These are phyloP conservation scores for Carex myosuroides DNA, from an alignment of 176 grass and related monocot genomes.

Conservation along the genomic window DNA sequence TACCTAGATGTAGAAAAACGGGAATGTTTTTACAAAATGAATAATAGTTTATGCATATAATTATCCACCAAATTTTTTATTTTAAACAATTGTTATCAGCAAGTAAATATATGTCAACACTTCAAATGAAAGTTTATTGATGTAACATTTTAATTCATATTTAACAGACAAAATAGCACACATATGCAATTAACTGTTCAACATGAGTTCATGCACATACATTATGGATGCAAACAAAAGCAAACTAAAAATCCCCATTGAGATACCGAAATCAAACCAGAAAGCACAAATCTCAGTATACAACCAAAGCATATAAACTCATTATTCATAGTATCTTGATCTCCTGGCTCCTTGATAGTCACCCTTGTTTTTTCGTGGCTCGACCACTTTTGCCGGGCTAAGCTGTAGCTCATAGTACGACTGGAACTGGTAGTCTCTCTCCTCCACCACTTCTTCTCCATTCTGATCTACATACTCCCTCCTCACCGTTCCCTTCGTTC, in stretches of 20 bases:
- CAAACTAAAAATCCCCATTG: not conserved
- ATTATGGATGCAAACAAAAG: not conserved
- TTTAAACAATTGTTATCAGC: not conserved
- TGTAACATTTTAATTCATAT: not conserved
- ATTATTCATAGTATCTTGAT: not conserved
- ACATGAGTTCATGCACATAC: not conserved
- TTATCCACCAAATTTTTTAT: not conserved
- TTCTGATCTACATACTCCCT: not conserved
- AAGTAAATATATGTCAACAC: not conserved
- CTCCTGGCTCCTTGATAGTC: not conserved
- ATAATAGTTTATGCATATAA: not conserved
- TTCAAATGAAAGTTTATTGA: not conserved
- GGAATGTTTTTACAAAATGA: not conserved
- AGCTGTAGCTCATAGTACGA: not conserved
- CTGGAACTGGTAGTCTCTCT: not conserved
- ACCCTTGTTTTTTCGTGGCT: not conserved
- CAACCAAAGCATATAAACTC: not conserved
- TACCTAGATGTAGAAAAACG: not conserved
- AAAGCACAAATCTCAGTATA: not conserved
- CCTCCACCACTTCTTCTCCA: conserved; percentile 4
- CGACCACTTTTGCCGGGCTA: not conserved
- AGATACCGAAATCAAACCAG: not conserved
- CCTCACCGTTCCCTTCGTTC: not conserved
- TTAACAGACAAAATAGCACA: not conserved
- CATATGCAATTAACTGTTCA: not conserved